A percentile compares a stretch with the other conserved stretches of the same genome.
These are phyloP conservation scores for Kockiozyma suomiensis DNA, from an alignment of 805 yeast genomes.

Conservation along the genomic window DNA sequence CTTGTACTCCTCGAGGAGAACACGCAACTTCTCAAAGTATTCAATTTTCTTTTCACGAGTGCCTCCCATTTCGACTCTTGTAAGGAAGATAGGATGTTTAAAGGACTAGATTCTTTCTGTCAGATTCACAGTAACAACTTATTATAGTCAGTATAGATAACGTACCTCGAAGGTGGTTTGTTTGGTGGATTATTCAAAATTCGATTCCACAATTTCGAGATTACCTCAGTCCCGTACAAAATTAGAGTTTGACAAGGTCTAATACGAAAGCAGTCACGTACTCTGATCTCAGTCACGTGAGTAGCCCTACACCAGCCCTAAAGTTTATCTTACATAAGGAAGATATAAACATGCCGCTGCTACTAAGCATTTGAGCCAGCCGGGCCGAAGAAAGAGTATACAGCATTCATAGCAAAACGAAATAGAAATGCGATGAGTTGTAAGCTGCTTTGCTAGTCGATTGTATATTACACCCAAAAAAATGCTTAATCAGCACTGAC, in stretches of 20 bases:
- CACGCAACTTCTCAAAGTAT: constrained; percentile 94
- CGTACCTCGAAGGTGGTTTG: constrained; percentile 22
- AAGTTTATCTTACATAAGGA: neutral
- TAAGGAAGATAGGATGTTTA: constrained; percentile 85
- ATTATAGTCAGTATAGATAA: neutral
- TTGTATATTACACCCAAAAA: too few species aligned
- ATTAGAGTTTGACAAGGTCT: neutral
- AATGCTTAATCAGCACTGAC: too few species aligned
- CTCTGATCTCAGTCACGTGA: neutral
- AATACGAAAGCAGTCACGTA: constrained; percentile 6
- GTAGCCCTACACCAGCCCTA: constrained; percentile 12
- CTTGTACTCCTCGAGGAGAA: constrained; percentile 93
- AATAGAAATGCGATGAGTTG: too few species aligned
- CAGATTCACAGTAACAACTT: neutral
- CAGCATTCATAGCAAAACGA: too few species aligned
- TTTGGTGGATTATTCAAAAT: neutral
- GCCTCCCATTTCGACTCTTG: constrained; percentile 99
- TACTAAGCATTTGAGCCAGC: too few species aligned
- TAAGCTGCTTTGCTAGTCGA: too few species aligned
- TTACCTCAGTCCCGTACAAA: neutral
- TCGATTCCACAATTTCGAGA: neutral
- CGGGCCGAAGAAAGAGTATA: too few species aligned
- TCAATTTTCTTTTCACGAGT: constrained; percentile 95
- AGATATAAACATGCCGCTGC: neutral
- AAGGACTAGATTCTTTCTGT: constrained; percentile 52